Evolutionary conservation across 495 filamentous ascomycete species (phyloP).

Genomic region (Saxophila tyrrhenica): DNA sequence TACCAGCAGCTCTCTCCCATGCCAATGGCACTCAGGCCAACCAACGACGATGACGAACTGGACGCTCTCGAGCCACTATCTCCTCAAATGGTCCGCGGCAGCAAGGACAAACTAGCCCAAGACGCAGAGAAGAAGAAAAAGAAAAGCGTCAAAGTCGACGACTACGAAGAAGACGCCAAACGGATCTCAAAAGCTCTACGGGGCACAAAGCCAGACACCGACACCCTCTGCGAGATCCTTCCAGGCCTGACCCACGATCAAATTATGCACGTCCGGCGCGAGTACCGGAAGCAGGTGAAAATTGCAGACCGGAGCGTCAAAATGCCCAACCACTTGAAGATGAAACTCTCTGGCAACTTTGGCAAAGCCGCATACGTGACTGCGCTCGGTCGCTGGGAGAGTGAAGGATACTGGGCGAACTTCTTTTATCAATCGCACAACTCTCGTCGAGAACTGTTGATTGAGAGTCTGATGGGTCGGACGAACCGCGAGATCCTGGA

Average conservation of each 20-base stretch:
- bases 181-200: constrained; percentile 60
- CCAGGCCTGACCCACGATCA: constrained; percentile 77
- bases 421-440: constrained; percentile 79
- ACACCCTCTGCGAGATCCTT: constrained; percentile 68
- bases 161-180: constrained; percentile 65
- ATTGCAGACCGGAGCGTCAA: constrained; percentile 61
- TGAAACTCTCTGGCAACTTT: constrained; percentile 62
- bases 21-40: constrained; percentile 58
- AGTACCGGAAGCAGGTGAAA: constrained; percentile 85
- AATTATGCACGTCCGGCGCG: constrained; percentile 65
- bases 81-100: no score
- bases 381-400: constrained; percentile 84
- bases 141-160: constrained; percentile 56
- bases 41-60: constrained; percentile 26
- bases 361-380: constrained; percentile 86
- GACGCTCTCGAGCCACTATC: constrained; percentile 24
- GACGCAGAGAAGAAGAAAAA: constrained; percentile 18
- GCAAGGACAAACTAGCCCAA: constrained; percentile 6
- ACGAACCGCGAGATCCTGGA: constrained; percentile 73
- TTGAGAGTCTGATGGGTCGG: constrained; percentile 83
- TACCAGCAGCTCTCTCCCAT: constrained; percentile 94
- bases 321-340: constrained; percentile 88
- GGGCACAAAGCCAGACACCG: constrained; percentile 51
- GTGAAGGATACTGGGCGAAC: constrained; percentile 95
- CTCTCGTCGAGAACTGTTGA: constrained; percentile 53